A percentile compares a stretch with the other conserved stretches of the same genome.
These are phyloP conservation scores for Aspergillus egyptiacus DNA, from an alignment of 495 filamentous ascomycete species.

Conservation along the genomic window DNA sequence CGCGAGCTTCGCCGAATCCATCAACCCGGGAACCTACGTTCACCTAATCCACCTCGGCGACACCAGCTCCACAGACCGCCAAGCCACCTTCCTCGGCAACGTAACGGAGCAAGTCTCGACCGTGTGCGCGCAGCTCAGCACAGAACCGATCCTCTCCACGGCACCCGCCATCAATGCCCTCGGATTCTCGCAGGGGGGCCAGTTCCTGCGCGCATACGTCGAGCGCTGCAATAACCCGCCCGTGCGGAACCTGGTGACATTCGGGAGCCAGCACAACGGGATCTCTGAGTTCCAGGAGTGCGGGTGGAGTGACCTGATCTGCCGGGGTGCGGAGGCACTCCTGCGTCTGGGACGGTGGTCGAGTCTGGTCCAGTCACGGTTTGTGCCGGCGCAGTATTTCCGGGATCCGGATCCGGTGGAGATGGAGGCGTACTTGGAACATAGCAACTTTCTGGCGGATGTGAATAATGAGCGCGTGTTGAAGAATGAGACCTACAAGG, in stretches of 20 bases:
- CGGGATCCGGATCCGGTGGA: conserved; percentile 68
- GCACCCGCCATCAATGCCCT: conserved; percentile 82
- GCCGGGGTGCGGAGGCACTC: conserved; percentile 66
- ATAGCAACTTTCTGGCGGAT: conserved; percentile 94
- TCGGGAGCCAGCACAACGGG: conserved; percentile 90
- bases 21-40: conserved; percentile 77
- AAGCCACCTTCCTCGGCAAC: conserved; percentile 86
- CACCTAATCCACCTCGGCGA: conserved; percentile 74
- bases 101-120: conserved; percentile 69
- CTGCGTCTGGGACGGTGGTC: conserved; percentile 71
- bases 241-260: conserved; percentile 79
- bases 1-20: conserved; percentile 58
- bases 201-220: conserved; percentile 89
- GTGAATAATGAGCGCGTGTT: conserved; percentile 83
- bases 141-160: conserved; percentile 71
- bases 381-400: conserved; percentile 96
- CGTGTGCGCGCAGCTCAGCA: conserved; percentile 74
- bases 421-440: conserved; percentile 66
- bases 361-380: conserved; percentile 61
- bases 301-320: conserved; percentile 67
- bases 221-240: conserved; percentile 83
- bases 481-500: conserved; percentile 71
- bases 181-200: conserved; percentile 92
- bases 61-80: conserved; percentile 59
- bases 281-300: conserved; percentile 73